Evolutionary conservation across 78 protist species (phyloP).

Genomic region (Salpingoeca rosetta): DNA sequence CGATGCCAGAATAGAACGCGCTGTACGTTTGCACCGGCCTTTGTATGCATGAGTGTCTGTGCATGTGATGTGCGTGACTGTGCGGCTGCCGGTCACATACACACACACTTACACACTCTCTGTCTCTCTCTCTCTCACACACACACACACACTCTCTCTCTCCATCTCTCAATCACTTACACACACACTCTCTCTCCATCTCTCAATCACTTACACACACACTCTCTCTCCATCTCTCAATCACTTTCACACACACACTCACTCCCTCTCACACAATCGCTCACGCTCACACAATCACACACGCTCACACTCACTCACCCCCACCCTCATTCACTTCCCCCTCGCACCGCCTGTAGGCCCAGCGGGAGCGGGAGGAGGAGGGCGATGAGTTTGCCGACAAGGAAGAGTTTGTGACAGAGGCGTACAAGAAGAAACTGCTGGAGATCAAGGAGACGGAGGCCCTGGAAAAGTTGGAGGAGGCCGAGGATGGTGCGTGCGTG

Average conservation of each 20-base stretch:
- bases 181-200: neutral
- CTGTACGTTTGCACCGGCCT: no score
- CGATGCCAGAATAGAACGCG: no score
- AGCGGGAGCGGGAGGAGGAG: neutral
- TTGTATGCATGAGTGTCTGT: no score
- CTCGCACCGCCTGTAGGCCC: neutral
- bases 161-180: no score
- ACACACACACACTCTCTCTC: no score
- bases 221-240: neutral
- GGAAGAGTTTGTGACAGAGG: neutral
- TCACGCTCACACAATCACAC: neutral
- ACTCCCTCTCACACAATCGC: neutral
- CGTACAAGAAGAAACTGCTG: neutral
- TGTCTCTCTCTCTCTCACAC: no score
- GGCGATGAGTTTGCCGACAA: neutral
- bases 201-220: neutral
- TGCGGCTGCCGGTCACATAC: no score
- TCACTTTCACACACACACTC: neutral
- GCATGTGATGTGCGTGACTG: no score
- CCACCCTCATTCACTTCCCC: neutral
- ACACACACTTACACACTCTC: no score
- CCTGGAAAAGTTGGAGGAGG: neutral
- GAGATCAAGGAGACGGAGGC: neutral
- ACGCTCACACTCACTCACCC: neutral
- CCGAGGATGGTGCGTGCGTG: neutral